Base-by-base conservation (phyloP, 306 rosid genomes). In the Canavalia ensiformis region DNA sequence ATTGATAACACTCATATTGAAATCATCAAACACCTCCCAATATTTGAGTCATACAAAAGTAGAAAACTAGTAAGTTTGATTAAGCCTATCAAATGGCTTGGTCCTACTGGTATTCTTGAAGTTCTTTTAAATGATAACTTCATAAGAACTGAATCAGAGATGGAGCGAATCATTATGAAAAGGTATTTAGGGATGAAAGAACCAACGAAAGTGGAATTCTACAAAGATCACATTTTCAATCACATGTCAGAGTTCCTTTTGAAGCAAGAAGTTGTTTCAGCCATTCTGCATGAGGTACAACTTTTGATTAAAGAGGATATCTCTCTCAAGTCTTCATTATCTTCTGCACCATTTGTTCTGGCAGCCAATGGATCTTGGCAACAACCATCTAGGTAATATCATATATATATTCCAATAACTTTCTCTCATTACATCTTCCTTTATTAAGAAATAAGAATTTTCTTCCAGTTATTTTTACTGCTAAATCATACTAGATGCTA, bases 321-420 rank as follows among this genome's bases (percentile, higher is more conserved):
- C 77, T 86, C 97, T 33, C 83, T 91, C 70, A 90, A 87, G 78
- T 83, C 92, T 80, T 82, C 83, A 72, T 85, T 95, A 76, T 91
- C 95, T 12, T 78, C 81, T 69, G 86, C 85, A 64, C 89, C 91
- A 50, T 95, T 95, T 81, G 97, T 95, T 80, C 82, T 89, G 87
- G 90, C 99, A 72, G 97, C 97, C 71, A 80, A 93, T 89, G 99
- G 99, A 77, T 91, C 97, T 78, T 92, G 97, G 97, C 89, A 89
- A 81, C 92, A 86, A 77, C 97, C 99, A 45, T 89, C 92, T 63
- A 89, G 97, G 99, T 95, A 84, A 88, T 50, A 29, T 47, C 51
- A 55, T 9, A 67, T 68, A 31, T 10, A 28, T 56, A 64, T 28
- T 65, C 33, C 10, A 10, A 67, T 37, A 51, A n/a, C 13, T 31